Conservation (phyloP, 1,139 yeast genomes). For the Taphrina communis region DNA sequence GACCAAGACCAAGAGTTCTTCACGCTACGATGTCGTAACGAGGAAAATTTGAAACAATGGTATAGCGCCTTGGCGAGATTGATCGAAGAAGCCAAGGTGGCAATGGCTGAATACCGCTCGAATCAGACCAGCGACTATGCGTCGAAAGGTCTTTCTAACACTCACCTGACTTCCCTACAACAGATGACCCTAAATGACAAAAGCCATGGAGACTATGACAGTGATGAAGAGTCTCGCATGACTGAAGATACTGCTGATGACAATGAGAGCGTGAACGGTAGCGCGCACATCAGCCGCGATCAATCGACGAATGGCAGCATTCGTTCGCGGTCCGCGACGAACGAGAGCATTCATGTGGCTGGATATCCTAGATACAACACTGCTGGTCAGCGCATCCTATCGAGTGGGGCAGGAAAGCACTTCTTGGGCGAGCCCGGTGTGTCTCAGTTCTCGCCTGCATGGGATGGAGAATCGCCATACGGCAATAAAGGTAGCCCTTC, state of each 20-base stretch:
- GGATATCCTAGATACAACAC: conserved; percentile 22
- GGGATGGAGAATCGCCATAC: conserved; percentile 27
- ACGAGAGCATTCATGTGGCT: conserved; percentile 28
- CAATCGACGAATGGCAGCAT: conserved; percentile 34
- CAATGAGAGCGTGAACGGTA: conserved; percentile 28
- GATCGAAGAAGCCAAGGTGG: conserved; percentile 28
- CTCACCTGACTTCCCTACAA: conserved; percentile 32
- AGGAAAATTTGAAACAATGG: conserved; percentile 47
- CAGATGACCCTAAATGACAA: conserved; percentile 21
- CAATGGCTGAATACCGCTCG: conserved; percentile 26
- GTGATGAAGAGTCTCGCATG: conserved; percentile 34
- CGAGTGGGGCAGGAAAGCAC: conserved; percentile 15
- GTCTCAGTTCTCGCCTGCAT: conserved; percentile 36
- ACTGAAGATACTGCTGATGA: conserved; percentile 38
- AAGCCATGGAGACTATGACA: conserved; percentile 32
- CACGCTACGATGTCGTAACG: conserved; percentile 47
- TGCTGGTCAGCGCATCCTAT: conserved; percentile 8
- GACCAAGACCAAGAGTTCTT: conserved; percentile 46
- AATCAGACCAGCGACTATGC: conserved; percentile 13
- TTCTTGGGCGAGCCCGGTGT: background rate
- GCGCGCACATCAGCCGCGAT: conserved; percentile 39
- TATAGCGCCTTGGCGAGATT: conserved; percentile 43
- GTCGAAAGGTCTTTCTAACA: conserved; percentile 26
- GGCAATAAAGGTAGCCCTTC: conserved; percentile 12
- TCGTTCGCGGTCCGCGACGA: conserved; percentile 38